A percentile compares a stretch with the other conserved stretches of the same genome.
These are phyloP conservation scores for Solanum infundibuliforme DNA, from an alignment of 257 asterid genomes.

Conservation along the genomic window DNA sequence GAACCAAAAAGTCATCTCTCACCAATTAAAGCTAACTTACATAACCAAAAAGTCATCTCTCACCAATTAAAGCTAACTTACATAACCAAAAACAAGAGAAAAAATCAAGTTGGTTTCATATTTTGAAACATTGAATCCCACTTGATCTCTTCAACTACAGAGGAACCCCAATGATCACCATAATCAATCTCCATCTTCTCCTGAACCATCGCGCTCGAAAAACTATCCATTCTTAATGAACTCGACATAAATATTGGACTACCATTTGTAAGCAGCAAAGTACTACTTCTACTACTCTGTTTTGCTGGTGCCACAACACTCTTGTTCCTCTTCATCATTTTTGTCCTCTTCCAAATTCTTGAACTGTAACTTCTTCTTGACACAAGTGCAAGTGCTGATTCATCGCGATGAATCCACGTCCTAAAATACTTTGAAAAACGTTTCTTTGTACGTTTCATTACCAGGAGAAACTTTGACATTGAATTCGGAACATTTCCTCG, in stretches of 20 bases:
- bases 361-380: conserved; percentile 27
- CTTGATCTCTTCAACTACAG: conserved; percentile 49
- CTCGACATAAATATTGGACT: conserved; percentile 30
- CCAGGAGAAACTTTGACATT: conserved; percentile 36
- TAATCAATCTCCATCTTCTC: conserved; percentile 11
- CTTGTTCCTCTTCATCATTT: conserved; percentile 40
- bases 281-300: not conserved
- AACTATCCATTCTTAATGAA: conserved; percentile 43
- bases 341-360: conserved; percentile 32
- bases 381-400: conserved; percentile 46
- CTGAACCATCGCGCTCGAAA: conserved; percentile 26
- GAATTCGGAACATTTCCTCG: conserved; percentile 11
- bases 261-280: conserved; percentile 58
- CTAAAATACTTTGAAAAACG: conserved; percentile 37
- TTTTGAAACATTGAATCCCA: conserved; percentile 84
- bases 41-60: conserved; percentile 11
- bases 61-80: conserved; percentile 21
- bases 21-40: conserved; percentile 15
- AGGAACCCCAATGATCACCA: conserved; percentile 33
- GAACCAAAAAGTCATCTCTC: conserved; percentile 37
- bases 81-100: not conserved
- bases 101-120: conserved; percentile 57
- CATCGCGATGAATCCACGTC: conserved; percentile 30
- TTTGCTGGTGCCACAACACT: conserved; percentile 9
- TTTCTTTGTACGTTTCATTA: conserved; percentile 48